Evolutionary conservation across 2,329 filamentous ascomycete species (phyloP), one percentile per base, ranked within the genome.

Genomic region (Akanthomyces lecanii): DNA sequence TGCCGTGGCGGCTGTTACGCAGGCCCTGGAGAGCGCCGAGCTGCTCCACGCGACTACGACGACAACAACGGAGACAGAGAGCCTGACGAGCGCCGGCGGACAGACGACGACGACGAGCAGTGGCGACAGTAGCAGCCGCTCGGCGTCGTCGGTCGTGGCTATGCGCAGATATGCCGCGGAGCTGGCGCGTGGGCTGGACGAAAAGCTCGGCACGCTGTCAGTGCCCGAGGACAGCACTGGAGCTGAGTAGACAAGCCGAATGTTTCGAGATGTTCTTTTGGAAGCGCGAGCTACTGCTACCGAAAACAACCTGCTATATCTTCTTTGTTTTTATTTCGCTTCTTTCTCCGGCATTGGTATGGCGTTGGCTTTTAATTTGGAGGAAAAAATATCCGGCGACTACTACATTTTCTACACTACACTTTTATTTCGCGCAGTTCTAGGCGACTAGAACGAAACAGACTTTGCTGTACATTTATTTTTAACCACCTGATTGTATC

Each of bases 81-180:
- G 80, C 69, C 73, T 82, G 55, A 68, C 74, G 47, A 82, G 81
- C 66, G 74, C 75, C 0, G 78, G 78, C 10, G 79, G 74, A 1
- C 76, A 77, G 42, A 80, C 79, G n/a, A 78, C 75, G 38, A 74
- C 75, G 38, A 79, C 75, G 25, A 76, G 74, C 64, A 71, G n/a
- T 21, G 12, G 21, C 71, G 21, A 71, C 75, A 2, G 74, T 79
- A 2, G 75, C 33, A 76, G 75, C 64, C 71, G 71, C n/a, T 71
- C 75, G 4, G 74, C 79, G 2, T 77, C 78, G 2, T 81, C 78
- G 25, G 79, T 85, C 23, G 77, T 82, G 57, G 76, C 77, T 10
- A 79, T 85, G 72, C 77, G 84, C 63, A 78, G 81, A 63, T 82
- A 85, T 63, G 82, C 84, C 4, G 82, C 85, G 67, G 84, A 87